Percentiles rank a stretch among this genome's conserved stretches.
These are phyloP conservation scores for Debaryomyces castellii DNA, from an alignment of 805 yeast genomes.

Conservation along the genomic window DNA sequence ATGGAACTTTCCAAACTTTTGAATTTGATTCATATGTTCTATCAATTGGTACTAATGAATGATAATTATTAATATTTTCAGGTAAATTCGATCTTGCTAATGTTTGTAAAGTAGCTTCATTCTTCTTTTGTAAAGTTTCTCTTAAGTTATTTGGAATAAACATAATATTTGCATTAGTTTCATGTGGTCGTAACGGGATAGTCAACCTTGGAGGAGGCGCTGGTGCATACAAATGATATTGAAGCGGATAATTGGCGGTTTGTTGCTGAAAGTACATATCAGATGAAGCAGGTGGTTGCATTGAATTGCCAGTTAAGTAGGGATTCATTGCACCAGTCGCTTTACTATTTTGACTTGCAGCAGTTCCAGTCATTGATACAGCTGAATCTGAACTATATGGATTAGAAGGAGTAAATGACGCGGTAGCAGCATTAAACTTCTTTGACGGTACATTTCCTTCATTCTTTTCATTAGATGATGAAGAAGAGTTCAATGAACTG, in stretches of 20 bases:
- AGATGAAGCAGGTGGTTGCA: conserved; percentile 14
- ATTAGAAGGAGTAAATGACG: conserved; percentile 37
- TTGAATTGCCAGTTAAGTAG: conserved; percentile 16
- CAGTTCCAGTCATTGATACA: conserved; percentile 11
- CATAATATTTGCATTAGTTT: conserved; percentile 64
- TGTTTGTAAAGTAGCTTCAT: conserved; percentile 76
- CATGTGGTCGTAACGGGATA: conserved; percentile 63
- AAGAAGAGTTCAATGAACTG: not conserved
- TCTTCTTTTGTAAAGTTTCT: conserved; percentile 66
- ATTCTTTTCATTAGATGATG: conserved; percentile 2
- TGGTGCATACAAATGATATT: conserved; percentile 89
- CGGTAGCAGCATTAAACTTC: conserved; percentile 40
- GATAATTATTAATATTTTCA: conserved; percentile 64
- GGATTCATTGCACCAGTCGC: conserved; percentile 14
- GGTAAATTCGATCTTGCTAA: conserved; percentile 51
- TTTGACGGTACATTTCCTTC: conserved; percentile 7
- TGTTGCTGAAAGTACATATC: conserved; percentile 19
- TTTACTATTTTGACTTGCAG: not conserved
- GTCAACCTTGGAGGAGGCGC: conserved; percentile 74
- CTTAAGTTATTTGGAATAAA: conserved; percentile 74
- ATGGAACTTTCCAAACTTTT: conserved; percentile 50
- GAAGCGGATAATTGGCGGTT: conserved; percentile 49
- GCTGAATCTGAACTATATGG: conserved; percentile 13
- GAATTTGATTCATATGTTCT: conserved; percentile 30
- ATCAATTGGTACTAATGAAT: conserved; percentile 83